Conservation (phyloP, 2,329 filamentous ascomycete genomes). For the Grosmannia clavigera region DNA sequence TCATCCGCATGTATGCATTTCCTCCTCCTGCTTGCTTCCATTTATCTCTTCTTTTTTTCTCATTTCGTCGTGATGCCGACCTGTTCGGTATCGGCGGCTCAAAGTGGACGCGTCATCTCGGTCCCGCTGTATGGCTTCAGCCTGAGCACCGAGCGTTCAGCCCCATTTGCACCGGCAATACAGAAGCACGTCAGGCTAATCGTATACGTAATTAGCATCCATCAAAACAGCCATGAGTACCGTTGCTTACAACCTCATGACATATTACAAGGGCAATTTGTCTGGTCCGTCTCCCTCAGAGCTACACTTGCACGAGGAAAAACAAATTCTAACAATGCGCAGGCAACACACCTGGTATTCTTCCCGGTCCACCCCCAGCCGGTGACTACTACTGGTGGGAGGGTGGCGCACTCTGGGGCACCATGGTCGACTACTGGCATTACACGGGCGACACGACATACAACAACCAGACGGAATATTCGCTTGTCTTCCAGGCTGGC, state of each 20-base stretch:
- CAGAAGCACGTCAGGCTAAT: not conserved
- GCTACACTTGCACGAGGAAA: not conserved
- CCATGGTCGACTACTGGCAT: slow-evolving; percentile 58
- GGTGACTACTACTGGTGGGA: slow-evolving; percentile 66
- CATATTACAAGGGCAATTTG: slow-evolving; percentile 37
- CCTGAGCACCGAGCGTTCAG: not conserved
- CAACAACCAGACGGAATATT: slow-evolving; percentile 44
- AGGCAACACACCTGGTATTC: slow-evolving; percentile 41
- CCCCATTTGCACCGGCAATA: not conserved
- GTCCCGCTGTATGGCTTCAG: not conserved
- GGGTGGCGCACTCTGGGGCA: slow-evolving; percentile 55
- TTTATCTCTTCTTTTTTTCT: not conserved
- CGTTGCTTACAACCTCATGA: slow-evolving; percentile 37
- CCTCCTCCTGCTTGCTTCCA: not conserved
- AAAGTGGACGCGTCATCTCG: not conserved
- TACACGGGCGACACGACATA: slow-evolving; percentile 52
- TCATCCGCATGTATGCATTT: slow-evolving; percentile 5
- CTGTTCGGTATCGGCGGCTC: not conserved
- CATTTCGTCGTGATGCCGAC: not conserved
- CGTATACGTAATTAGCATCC: slow-evolving; percentile 21
- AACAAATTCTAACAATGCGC: not conserved
- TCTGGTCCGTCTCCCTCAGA: slow-evolving; percentile 8
- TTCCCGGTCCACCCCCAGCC: slow-evolving; percentile 38
- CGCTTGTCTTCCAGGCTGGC: slow-evolving; percentile 47
- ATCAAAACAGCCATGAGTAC: slow-evolving; percentile 33